Base-by-base conservation (phyloP, 1,284 basidiomycete genomes). In the Apiotrichum veenhuisii region DNA sequence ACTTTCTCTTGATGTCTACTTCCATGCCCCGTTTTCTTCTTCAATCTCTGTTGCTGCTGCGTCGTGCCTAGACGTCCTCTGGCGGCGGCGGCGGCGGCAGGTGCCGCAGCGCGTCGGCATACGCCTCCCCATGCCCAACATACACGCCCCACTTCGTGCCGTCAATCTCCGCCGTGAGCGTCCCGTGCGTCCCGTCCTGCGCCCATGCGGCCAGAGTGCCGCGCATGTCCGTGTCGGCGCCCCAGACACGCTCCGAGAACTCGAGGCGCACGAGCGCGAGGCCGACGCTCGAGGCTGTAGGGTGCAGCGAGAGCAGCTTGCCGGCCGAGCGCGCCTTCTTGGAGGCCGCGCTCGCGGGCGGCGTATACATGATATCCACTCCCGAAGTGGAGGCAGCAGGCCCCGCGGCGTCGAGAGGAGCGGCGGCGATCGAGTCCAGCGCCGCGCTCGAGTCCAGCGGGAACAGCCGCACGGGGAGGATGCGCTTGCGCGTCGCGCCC, bases 401-500 rank as follows among this genome's bases (percentile, higher is more conserved):
- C 18, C 36, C 36, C 5, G 37, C 12, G 11, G 17, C 43, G 3
- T 26, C 43, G 3, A 57, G 30, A 5, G 56, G 15, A 11, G 48
- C 25, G 20, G 42, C 36, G 3, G 56, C 25, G 36, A 43, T 33
- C 18, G 58, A 20, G 52, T 47, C 46, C 62, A 58, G 57, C 9
- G 54, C 42, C 26, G 14, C 26, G 5, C 45, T 50, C n/a, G 62
- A 40, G 43, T 45, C 30, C 18, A 64, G 44, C 15, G 64, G 64
- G 46, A 67, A 59, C 5, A 74, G 57, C 33, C 80, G 70, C 1
- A 97, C 83, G 3, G 94, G 93, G 10, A 95, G 78, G 46, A 95
- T 87, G 20, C 96, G 86, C 77, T 98, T 98, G 56, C 96, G 82
- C 26, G 97, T 81, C 17, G 89, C 84, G 9, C 96, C 96, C 1